Evolutionary conservation across 2,329 filamentous ascomycete species (phyloP).

Genomic region (Fusarium circinatum): DNA sequence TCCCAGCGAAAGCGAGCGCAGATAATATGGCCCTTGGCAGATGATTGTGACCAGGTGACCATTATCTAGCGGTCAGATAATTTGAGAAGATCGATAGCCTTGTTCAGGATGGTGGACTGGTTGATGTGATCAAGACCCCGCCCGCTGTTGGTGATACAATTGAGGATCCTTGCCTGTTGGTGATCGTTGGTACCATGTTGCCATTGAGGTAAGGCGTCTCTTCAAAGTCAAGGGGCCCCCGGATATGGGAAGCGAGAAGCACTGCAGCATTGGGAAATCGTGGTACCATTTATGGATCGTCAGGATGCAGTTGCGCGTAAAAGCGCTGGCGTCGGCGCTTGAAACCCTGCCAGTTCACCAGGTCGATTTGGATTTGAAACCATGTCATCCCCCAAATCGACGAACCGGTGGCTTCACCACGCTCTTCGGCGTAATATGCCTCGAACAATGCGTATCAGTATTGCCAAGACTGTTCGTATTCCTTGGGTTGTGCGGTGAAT

Average conservation of each 20-base stretch:
- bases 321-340: slow-evolving; percentile 6
- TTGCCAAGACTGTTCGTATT: background rate
- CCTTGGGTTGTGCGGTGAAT: background rate
- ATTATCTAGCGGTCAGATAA: slow-evolving; percentile 29
- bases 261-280: slow-evolving; percentile 21
- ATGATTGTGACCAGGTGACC: slow-evolving; percentile 23
- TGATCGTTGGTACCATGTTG: slow-evolving; percentile 22
- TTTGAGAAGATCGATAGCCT: slow-evolving; percentile 16
- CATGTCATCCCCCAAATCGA: slow-evolving; percentile 1
- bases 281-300: slow-evolving; percentile 30
- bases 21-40: slow-evolving; percentile 19
- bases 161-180: slow-evolving; percentile 29
- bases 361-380: background rate
- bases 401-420: background rate
- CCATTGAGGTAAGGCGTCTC: slow-evolving; percentile 22
- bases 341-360: slow-evolving; percentile 6
- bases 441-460: background rate
- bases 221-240: slow-evolving; percentile 26
- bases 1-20: slow-evolving; percentile 10
- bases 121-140: slow-evolving; percentile 35
- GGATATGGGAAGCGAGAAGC: slow-evolving; percentile 25
- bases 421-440: background rate
- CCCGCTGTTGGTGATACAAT: slow-evolving; percentile 38
- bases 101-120: slow-evolving; percentile 29
- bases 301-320: slow-evolving; percentile 15